Evolutionary conservation across 768 basidiomycete genomes (phyloP).

Genomic region (Crepidotus variabilis): DNA sequence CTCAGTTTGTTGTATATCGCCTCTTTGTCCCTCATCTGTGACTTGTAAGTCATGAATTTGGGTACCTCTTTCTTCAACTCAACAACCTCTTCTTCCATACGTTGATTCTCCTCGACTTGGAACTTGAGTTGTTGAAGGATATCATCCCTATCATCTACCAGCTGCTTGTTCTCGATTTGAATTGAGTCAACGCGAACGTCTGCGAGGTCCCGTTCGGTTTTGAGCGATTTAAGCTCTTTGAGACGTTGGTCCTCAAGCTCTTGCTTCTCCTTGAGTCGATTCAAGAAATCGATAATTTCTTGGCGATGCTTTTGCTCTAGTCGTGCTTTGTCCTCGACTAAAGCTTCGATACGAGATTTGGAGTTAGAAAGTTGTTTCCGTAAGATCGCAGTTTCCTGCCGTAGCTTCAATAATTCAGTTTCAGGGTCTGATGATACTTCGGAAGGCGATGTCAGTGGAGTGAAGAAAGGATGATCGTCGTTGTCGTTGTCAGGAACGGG

Average conservation of each 20-base stretch:
- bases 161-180: not conserved
- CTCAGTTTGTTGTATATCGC: not conserved
- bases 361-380: not conserved
- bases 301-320: not conserved
- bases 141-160: slow-evolving; percentile 3
- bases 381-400: not conserved
- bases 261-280: not conserved
- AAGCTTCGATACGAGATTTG: not conserved
- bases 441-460: not conserved
- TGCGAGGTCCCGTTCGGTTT: not conserved
- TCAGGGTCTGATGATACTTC: not conserved
- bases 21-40: slow-evolving; percentile 1
- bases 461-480: not conserved
- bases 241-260: not conserved
- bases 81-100: not conserved
- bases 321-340: slow-evolving; percentile 1
- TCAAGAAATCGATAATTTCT: not conserved
- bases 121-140: slow-evolving; percentile 2
- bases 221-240: not conserved
- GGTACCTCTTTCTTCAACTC: not conserved
- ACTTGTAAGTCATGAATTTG: slow-evolving; percentile 1
- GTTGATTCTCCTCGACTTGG: slow-evolving; percentile 9
- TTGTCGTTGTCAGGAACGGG: not conserved
- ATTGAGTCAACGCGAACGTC: not conserved
- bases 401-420: not conserved